These are phyloP conservation scores for Aphanomyces stellatus DNA, from an alignment of 352 stramenopile species.

Conservation along the genomic window DNA sequence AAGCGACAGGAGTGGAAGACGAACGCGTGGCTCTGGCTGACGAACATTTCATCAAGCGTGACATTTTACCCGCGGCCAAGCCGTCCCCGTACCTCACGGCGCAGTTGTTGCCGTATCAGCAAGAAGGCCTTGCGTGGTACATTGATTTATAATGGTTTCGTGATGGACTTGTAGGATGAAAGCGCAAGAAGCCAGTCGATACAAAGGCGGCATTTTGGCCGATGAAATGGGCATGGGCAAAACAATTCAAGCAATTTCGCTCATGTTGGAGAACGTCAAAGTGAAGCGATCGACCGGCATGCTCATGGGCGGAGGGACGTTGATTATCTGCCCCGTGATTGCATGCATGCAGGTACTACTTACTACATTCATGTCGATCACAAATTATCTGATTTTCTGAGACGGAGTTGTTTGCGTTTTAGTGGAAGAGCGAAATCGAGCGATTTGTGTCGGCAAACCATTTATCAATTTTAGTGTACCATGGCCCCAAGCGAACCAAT, in stretches of 20 bases:
- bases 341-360: constrained; percentile 86
- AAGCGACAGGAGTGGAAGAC: constrained; percentile 41
- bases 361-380: neutral
- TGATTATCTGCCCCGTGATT: constrained; percentile 97
- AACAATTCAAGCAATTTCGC: constrained; percentile 95
- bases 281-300: constrained; percentile 14
- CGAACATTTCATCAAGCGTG: constrained; percentile 65
- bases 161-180: constrained; percentile 49
- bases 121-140: constrained; percentile 93
- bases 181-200: constrained; percentile 83
- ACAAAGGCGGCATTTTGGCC: constrained; percentile 93
- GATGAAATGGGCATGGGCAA: constrained; percentile 99
- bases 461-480: constrained; percentile 95
- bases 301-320: constrained; percentile 67
- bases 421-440: constrained; percentile 84
- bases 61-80: constrained; percentile 51
- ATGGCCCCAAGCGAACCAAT: constrained; percentile 85
- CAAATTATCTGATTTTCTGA: neutral
- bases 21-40: constrained; percentile 58
- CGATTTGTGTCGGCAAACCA: constrained; percentile 87
- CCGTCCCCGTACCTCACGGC: constrained; percentile 73
- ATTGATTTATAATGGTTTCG: too few species aligned
- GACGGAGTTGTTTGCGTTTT: constrained; percentile 8
- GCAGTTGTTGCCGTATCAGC: constrained; percentile 97
- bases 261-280: constrained; percentile 90